phyloP scores from a whole-genome alignment of 805 yeast genomes.

The Metschnikowia gruessii region DNA sequence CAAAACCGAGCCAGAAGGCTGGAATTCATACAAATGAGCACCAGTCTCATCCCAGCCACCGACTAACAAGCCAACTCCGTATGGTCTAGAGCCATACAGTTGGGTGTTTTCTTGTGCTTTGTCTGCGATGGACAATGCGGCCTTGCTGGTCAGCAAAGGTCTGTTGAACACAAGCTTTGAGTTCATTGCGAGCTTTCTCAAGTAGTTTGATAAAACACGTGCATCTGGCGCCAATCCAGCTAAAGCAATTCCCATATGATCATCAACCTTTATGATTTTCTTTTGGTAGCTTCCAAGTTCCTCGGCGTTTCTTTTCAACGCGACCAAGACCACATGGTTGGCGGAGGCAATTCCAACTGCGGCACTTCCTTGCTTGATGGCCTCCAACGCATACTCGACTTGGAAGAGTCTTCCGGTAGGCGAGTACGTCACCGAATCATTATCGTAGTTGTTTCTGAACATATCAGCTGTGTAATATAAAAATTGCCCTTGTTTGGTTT shows the following conservation, averaged over 20 bases:
- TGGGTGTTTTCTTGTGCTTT: constrained; percentile 98
- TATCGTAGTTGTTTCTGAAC: constrained; percentile 98
- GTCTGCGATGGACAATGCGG: constrained; percentile 85
- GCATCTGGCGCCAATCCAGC: constrained; percentile 99
- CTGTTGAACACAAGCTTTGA: constrained; percentile 82
- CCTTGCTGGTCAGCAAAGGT: constrained; percentile 77
- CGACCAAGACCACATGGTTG: constrained; percentile 86
- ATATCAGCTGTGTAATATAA: constrained; percentile 11
- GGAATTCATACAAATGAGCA: constrained; percentile 90
- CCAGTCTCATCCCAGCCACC: constrained; percentile 94
- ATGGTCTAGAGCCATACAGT: constrained; percentile 93
- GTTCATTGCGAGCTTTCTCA: constrained; percentile 89
- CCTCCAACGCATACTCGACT: constrained; percentile 79
- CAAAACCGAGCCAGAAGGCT: constrained; percentile 90
- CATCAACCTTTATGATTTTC: constrained; percentile 87
- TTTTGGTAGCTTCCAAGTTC: constrained; percentile 96
- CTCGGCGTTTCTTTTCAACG: constrained; percentile 93
- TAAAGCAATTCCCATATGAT: constrained; percentile 89
- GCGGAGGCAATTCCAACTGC: constrained; percentile 91
- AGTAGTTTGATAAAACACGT: constrained; percentile 81
- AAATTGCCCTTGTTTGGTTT: not conserved
- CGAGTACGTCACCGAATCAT: constrained; percentile 96
- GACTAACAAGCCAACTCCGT: constrained; percentile 92
- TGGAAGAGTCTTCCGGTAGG: constrained; percentile 92
- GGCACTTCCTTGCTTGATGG: constrained; percentile 97